phyloP scores from a whole-genome alignment of 176 grass and related monocot species.

The Aegilops umbellulata region DNA sequence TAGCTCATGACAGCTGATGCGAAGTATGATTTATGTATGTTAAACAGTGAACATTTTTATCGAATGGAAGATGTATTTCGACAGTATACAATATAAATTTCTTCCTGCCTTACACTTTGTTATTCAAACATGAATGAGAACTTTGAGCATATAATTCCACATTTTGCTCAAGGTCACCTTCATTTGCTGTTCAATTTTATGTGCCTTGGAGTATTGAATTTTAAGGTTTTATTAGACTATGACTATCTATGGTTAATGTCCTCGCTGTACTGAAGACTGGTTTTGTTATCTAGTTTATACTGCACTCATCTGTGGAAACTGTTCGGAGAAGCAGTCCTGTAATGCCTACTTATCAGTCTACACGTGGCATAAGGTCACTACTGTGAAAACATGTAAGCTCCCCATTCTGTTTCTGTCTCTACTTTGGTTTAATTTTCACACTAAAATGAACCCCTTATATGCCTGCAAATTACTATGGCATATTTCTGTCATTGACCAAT shows the following conservation, averaged over 20 bases:
- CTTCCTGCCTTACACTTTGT: not conserved
- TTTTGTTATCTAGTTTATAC: too few relatives aligned
- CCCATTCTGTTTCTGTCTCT: not conserved
- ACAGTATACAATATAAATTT: not conserved
- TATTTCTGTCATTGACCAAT: not conserved
- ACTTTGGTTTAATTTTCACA: not conserved
- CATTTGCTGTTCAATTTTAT: constrained; percentile 1
- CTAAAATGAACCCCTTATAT: not conserved
- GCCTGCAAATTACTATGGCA: not conserved
- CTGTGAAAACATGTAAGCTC: constrained; percentile 67
- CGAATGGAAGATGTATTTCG: too few relatives aligned
- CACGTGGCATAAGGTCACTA: constrained; percentile 65
- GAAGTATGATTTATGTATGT: too few relatives aligned
- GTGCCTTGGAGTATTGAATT: too few relatives aligned
- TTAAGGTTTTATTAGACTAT: too few relatives aligned
- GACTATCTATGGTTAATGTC: too few relatives aligned
- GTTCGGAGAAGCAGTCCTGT: constrained; percentile 37
- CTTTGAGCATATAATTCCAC: not conserved
- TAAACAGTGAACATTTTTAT: too few relatives aligned
- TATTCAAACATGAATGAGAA: not conserved
- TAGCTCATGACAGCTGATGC: too few relatives aligned
- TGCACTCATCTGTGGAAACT: not conserved
- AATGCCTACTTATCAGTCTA: constrained; percentile 41
- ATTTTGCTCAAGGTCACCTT: constrained; percentile 5
- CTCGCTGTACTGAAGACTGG: too few relatives aligned